Conservation (phyloP, 208 protist species). For the Leishmania amazonensis region DNA sequence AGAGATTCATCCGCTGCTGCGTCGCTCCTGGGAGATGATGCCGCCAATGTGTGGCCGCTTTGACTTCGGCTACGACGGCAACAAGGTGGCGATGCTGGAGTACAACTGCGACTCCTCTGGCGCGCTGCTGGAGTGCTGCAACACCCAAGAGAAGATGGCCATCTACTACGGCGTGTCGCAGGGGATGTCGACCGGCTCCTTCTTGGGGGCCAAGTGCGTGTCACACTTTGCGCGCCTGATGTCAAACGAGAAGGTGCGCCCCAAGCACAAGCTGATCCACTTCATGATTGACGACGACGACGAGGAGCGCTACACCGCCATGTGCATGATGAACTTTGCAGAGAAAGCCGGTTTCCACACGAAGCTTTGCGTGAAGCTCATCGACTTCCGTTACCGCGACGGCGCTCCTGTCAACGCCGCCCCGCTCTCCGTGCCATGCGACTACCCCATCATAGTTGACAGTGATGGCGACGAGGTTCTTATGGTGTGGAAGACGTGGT, state of each 20-base stretch:
- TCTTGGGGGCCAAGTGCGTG: conserved; percentile 59
- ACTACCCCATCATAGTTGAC: conserved; percentile 61
- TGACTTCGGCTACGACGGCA: conserved; percentile 81
- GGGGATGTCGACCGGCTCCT: conserved; percentile 71
- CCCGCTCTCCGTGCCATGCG: conserved; percentile 27
- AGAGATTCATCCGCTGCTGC: conserved; percentile 66
- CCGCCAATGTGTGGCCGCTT: conserved; percentile 69
- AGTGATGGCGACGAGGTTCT: conserved; percentile 65
- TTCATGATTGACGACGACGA: conserved; percentile 89
- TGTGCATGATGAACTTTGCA: conserved; percentile 71
- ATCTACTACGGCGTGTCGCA: conserved; percentile 55
- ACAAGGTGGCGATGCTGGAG: conserved; percentile 71
- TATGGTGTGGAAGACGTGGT: conserved; percentile 90
- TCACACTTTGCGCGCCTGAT: conserved; percentile 53
- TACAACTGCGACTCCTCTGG: conserved; percentile 86
- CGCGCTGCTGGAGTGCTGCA: conserved; percentile 77
- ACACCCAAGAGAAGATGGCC: conserved; percentile 85
- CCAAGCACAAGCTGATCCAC: conserved; percentile 60
- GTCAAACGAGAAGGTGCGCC: conserved; percentile 47
- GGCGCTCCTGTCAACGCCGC: conserved; percentile 17
- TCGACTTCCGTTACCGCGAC: conserved; percentile 48
- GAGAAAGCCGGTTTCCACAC: conserved; percentile 62
- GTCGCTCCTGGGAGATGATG: conserved; percentile 56
- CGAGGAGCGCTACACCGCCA: conserved; percentile 82
- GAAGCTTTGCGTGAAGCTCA: conserved; percentile 68